These are phyloP conservation scores for Coniochaeta sp. DNA, from an alignment of 2,329 filamentous ascomycete species.

Conservation along the genomic window DNA sequence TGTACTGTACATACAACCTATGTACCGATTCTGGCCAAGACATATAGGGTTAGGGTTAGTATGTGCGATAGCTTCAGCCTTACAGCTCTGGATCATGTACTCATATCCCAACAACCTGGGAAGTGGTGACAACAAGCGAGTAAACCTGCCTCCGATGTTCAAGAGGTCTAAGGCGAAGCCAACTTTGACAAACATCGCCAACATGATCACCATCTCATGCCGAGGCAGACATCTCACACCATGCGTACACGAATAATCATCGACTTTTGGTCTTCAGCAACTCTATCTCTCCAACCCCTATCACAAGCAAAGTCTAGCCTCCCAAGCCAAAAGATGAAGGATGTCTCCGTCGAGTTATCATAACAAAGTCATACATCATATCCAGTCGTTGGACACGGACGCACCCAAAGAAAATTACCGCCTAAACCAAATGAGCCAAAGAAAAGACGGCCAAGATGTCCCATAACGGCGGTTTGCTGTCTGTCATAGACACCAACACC, in stretches of 20 bases:
- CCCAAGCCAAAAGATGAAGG: neutral
- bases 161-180: no score
- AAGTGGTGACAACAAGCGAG: no score
- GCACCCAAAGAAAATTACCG: neutral
- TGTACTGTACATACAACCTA: no score
- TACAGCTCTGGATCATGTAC: no score
- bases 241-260: neutral
- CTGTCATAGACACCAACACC: neutral
- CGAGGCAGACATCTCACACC: neutral
- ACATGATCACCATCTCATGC: neutral
- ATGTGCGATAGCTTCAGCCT: no score
- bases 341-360: neutral
- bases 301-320: neutral
- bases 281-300: neutral
- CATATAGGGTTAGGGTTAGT: no score
- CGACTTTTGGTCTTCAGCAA: neutral
- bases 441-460: neutral
- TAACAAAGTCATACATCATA: slow-evolving; percentile 1
- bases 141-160: no score
- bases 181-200: no score
- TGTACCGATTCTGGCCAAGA: no score
- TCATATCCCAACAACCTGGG: no score
- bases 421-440: neutral
- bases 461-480: neutral
- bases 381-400: neutral